These are phyloP conservation scores for Colletotrichum cuscutae DNA, from an alignment of 2,329 filamentous ascomycete species.

Conservation along the genomic window DNA sequence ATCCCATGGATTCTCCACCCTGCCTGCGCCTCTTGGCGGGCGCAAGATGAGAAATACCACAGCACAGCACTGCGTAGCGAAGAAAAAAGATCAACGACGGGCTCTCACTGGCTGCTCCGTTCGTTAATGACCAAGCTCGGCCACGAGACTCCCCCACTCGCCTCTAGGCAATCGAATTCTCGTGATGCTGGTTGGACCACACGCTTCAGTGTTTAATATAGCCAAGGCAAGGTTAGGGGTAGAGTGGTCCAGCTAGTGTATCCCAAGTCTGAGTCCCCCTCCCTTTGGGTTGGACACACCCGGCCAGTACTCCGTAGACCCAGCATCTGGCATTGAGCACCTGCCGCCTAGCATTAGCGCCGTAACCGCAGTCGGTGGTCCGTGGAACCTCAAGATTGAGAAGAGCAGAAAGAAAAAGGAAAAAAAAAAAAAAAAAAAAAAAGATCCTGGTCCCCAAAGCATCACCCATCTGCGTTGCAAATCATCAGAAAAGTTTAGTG, in stretches of 20 bases:
- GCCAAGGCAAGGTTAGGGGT: background rate
- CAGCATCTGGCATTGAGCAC: background rate
- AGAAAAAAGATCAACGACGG: background rate
- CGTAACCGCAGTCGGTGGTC: background rate
- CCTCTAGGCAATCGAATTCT: slow-evolving; percentile 29
- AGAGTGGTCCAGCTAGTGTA: background rate
- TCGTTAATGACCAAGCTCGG: background rate
- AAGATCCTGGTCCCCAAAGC: background rate
- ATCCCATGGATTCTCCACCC: background rate
- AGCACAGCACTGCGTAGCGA: background rate
- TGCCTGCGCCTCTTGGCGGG: background rate
- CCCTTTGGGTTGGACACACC: no score
- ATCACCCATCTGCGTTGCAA: background rate
- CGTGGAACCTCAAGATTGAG: background rate
- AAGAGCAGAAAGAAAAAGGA: no score
- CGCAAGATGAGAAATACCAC: background rate
- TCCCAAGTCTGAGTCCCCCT: background rate
- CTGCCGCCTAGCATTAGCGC: background rate
- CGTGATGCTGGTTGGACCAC: slow-evolving; percentile 7
- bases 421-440: background rate
- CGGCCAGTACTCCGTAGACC: no score
- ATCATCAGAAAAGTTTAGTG: background rate
- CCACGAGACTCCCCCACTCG: background rate
- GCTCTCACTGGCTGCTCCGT: background rate
- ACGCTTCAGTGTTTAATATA: background rate